Percentiles rank a stretch among this genome's conserved stretches.
These are phyloP conservation scores for Brassica incana DNA, from an alignment of 345 rosid species.

Conservation along the genomic window DNA sequence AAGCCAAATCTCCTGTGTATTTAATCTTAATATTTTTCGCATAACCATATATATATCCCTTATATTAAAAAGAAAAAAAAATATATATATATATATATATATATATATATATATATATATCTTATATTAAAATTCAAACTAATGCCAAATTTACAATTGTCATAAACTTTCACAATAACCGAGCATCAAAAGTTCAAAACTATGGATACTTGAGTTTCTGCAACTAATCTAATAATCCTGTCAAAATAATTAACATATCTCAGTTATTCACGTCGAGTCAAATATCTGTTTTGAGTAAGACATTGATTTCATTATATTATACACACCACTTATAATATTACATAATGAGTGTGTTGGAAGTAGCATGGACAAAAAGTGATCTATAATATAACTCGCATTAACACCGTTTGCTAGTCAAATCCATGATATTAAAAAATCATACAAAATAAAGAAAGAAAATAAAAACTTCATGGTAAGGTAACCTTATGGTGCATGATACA, in stretches of 20 bases:
- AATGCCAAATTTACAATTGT: background rate
- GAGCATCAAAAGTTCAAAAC: background rate
- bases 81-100: no score
- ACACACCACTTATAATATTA: background rate
- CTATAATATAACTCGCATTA: conserved; percentile 34
- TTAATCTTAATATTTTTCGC: background rate
- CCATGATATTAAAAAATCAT: background rate
- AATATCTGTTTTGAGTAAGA: conserved; percentile 1
- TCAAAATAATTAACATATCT: background rate
- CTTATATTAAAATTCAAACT: background rate
- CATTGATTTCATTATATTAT: conserved; percentile 14
- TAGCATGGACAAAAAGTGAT: conserved; percentile 34
- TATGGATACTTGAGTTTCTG: background rate
- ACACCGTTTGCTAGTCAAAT: conserved; percentile 26
- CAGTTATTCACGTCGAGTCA: conserved; percentile 10
- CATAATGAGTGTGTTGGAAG: conserved; percentile 37
- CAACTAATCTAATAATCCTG: background rate
- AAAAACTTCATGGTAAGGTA: conserved; percentile 29
- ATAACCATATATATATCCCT: background rate
- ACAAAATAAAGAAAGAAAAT: background rate
- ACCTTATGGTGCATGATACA: conserved; percentile 29
- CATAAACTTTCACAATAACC: background rate
- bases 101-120: no score
- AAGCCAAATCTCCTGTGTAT: background rate
- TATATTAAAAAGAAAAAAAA: background rate